phyloP scores from a whole-genome alignment of 179 eudicot species.

The Camellia oleifera region DNA sequence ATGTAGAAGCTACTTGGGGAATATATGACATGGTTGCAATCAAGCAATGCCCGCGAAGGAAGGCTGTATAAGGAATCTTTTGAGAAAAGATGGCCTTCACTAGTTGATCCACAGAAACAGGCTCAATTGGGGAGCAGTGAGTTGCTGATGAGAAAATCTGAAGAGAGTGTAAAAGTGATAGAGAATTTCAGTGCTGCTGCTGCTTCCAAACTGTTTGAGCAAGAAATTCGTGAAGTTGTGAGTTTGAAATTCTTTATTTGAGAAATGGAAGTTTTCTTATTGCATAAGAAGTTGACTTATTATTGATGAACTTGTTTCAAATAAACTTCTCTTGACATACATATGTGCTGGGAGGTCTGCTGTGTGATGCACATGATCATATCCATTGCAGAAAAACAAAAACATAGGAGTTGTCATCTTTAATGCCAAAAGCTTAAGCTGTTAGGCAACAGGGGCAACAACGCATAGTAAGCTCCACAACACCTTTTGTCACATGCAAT shows the following conservation, averaged over 20 bases:
- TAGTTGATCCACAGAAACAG: conserved; percentile 32
- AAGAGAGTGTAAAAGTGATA: conserved; percentile 46
- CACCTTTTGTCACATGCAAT: too few species aligned
- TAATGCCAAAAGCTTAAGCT: too few species aligned
- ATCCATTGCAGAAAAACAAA: background rate
- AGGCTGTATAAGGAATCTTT: conserved; percentile 56
- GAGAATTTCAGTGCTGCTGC: conserved; percentile 64
- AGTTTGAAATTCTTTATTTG: conserved; percentile 24
- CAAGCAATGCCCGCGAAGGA: conserved; percentile 59
- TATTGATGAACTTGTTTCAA: conserved; percentile 8
- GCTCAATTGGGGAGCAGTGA: conserved; percentile 30
- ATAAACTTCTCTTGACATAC: background rate
- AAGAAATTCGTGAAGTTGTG: conserved; percentile 95
- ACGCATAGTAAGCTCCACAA: too few species aligned
- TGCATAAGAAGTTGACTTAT: background rate
- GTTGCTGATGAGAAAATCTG: conserved; percentile 43
- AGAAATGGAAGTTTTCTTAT: conserved; percentile 1
- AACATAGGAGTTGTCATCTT: background rate
- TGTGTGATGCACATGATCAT: background rate
- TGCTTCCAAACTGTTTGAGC: conserved; percentile 79
- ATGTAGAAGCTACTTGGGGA: conserved; percentile 64
- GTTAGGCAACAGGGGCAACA: too few species aligned
- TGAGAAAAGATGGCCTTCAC: conserved; percentile 71
- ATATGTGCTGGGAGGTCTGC: background rate
- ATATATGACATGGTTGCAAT: conserved; percentile 69